A percentile compares a stretch with the other conserved stretches of the same genome.
Conservation (phyloP, 2,329 filamentous ascomycete species). For the Colletotrichum destructivum region DNA sequence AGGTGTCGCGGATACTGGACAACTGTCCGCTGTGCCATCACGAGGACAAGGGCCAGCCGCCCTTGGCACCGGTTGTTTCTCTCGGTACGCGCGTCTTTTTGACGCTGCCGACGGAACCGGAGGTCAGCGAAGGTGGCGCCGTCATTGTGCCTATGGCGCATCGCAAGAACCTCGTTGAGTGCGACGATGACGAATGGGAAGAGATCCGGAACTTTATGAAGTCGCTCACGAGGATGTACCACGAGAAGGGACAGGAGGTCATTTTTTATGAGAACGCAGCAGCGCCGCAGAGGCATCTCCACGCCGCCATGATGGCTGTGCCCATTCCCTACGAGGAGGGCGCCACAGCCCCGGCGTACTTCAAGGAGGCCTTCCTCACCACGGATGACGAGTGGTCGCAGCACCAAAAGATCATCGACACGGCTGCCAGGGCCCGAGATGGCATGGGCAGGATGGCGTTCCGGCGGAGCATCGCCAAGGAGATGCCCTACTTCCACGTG, state of each 20-base stretch:
- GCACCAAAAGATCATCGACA: slow-evolving; percentile 95
- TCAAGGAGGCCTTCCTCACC: slow-evolving; percentile 91
- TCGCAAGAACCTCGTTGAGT: slow-evolving; percentile 91
- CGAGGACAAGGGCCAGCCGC: slow-evolving; percentile 82
- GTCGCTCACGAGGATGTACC: slow-evolving; percentile 91
- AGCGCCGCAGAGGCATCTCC: slow-evolving; percentile 80
- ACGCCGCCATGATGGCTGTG: slow-evolving; percentile 88
- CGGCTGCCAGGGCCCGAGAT: slow-evolving; percentile 73
- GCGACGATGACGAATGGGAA: slow-evolving; percentile 99
- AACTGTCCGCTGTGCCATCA: slow-evolving; percentile 92
- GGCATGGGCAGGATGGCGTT: slow-evolving; percentile 88
- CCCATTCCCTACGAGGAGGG: slow-evolving; percentile 94
- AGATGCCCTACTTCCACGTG: slow-evolving; percentile 98
- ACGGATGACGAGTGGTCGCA: slow-evolving; percentile 96
- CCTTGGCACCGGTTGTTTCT: slow-evolving; percentile 87
- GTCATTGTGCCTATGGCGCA: slow-evolving; percentile 93
- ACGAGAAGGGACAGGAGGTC: slow-evolving; percentile 91
- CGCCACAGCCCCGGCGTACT: slow-evolving; percentile 93
- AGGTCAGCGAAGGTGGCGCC: slow-evolving; percentile 85
- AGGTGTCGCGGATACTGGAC: slow-evolving; percentile 88
- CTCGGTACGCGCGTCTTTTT: slow-evolving; percentile 89
- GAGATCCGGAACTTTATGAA: slow-evolving; percentile 99
- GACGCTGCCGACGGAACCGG: slow-evolving; percentile 90
- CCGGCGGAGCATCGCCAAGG: slow-evolving; percentile 85
- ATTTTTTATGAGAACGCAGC: slow-evolving; percentile 99